phyloP scores from a whole-genome alignment of 2,329 filamentous ascomycete species.

The Pseudofabraea citricarpa region DNA sequence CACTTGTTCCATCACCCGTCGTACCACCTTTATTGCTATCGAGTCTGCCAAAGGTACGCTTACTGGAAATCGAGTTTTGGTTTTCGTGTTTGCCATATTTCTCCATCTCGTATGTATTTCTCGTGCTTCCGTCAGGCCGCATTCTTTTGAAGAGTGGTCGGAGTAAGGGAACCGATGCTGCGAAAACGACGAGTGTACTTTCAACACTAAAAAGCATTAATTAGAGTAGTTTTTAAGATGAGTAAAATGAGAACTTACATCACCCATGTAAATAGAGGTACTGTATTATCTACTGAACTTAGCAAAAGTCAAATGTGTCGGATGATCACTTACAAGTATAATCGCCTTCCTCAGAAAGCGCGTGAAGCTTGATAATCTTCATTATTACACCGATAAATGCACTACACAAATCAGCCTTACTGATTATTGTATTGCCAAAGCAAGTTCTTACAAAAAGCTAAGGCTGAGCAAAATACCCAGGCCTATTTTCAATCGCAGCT shows the following conservation, averaged over 20 bases:
- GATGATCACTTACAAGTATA: conserved; percentile 6
- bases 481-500: conserved; percentile 7
- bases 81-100: background rate
- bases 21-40: background rate
- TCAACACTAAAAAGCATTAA: conserved; percentile 1
- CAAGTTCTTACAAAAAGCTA: conserved; percentile 10
- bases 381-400: conserved; percentile 13
- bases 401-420: no score
- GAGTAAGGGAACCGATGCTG: conserved; percentile 13
- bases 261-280: conserved; percentile 12
- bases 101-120: background rate
- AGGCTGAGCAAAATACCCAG: conserved; percentile 9
- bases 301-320: background rate
- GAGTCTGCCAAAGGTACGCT: background rate
- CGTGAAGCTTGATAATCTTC: conserved; percentile 11
- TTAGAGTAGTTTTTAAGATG: background rate
- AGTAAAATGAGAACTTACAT: conserved; percentile 4
- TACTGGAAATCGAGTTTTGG: background rate
- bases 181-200: conserved; percentile 12
- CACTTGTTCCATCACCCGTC: background rate
- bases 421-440: no score
- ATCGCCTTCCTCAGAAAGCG: conserved; percentile 9
- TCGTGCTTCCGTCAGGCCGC: background rate
- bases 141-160: conserved; percentile 10
- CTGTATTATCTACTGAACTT: background rate